A percentile compares a stretch with the other conserved stretches of the same genome.
Evolutionary conservation across 305 asterid species (phyloP).

Genomic region (Salvia sclarea): DNA sequence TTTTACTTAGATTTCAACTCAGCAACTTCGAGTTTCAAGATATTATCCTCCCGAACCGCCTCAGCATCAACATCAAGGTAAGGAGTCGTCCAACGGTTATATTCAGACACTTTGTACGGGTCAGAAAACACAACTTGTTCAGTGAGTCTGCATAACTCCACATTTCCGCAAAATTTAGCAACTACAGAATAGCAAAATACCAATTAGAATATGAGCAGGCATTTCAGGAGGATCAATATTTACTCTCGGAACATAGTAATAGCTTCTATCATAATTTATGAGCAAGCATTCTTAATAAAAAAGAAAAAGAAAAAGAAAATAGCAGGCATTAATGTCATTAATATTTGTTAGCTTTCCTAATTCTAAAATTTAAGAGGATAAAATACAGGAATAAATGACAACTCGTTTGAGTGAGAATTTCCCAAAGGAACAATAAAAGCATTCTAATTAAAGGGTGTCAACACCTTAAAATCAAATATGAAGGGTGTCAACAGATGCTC

Average conservation of each 20-base stretch:
- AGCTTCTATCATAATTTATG: conserved; percentile 8
- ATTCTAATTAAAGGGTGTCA: neutral
- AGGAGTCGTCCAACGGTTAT: conserved; percentile 83
- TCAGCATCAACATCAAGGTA: conserved; percentile 85
- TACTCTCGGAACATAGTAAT: neutral
- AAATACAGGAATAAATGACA: neutral
- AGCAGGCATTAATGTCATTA: conserved; percentile 15
- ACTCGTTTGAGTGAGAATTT: neutral
- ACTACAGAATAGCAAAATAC: conserved; percentile 56
- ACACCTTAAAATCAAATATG: neutral
- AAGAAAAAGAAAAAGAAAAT: too few relatives aligned
- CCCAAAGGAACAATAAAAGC: conserved; percentile 4
- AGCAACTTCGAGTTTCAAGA: conserved; percentile 85
- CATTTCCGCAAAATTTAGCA: conserved; percentile 87
- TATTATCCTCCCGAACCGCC: conserved; percentile 71
- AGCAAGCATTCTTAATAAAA: conserved; percentile 14
- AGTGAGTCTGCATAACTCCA: conserved; percentile 93
- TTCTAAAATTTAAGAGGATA: conserved; percentile 1
- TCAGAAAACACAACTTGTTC: conserved; percentile 93
- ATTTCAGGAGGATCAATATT: conserved; percentile 9
- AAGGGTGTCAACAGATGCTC: neutral
- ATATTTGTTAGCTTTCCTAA: neutral
- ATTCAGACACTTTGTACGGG: conserved; percentile 81
- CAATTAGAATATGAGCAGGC: conserved; percentile 23
- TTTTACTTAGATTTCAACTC: conserved; percentile 82